A percentile compares a stretch with the other conserved stretches of the same genome.
phyloP scores from a whole-genome alignment of 2,329 filamentous ascomycete genomes.

The Colletotrichum sp. region DNA sequence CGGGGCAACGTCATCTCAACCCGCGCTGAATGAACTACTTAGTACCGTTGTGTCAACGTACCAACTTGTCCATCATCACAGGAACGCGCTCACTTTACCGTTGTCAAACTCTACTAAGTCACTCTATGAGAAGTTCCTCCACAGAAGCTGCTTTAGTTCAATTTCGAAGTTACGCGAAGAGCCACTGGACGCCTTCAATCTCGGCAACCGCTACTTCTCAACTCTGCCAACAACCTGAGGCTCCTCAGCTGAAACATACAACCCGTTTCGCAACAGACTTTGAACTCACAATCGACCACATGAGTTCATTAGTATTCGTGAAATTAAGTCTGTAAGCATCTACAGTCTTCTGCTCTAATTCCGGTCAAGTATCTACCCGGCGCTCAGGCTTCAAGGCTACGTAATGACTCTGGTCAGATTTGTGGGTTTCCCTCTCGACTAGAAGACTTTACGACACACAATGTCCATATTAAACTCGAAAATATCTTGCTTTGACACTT shows the following conservation, averaged over 20 bases:
- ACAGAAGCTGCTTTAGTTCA: background rate
- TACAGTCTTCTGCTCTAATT: background rate
- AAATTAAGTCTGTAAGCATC: background rate
- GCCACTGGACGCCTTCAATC: background rate
- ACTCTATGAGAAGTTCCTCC: background rate
- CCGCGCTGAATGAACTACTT: background rate
- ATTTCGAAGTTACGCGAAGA: background rate
- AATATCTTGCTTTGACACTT: background rate
- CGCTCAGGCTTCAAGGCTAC: background rate
- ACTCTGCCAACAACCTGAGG: background rate
- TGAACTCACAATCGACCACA: background rate
- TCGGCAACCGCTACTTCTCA: background rate
- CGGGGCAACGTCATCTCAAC: background rate
- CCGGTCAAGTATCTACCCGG: background rate
- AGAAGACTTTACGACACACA: background rate
- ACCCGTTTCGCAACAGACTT: background rate
- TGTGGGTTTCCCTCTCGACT: background rate
- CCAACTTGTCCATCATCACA: background rate
- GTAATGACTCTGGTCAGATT: background rate
- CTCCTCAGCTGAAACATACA: background rate
- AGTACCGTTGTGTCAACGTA: background rate
- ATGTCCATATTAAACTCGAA: background rate
- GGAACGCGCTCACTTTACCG: background rate
- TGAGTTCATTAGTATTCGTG: fast-evolving
- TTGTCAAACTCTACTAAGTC: background rate